phyloP scores from a whole-genome alignment of 257 asterid genomes.

The Knoxia roxburghii region DNA sequence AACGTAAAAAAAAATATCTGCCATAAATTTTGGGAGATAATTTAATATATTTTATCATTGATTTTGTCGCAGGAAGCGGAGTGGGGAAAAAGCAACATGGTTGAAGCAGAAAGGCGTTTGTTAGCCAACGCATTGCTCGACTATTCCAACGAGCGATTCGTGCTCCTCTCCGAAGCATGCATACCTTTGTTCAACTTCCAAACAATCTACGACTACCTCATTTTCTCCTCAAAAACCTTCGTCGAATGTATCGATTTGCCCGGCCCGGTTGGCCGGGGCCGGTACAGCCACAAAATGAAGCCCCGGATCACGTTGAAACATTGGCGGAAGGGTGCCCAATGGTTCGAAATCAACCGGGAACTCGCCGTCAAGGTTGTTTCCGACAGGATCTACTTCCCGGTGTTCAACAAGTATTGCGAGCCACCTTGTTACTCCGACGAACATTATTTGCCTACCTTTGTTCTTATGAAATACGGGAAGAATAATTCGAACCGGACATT shows the following conservation, averaged over 20 bases:
- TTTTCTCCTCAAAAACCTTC: conserved; percentile 40
- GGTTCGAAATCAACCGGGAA: conserved; percentile 59
- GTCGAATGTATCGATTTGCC: conserved; percentile 47
- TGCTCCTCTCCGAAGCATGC: conserved; percentile 68
- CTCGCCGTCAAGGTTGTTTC: conserved; percentile 42
- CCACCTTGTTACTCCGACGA: conserved; percentile 75
- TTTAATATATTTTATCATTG: too few relatives aligned
- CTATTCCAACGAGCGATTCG: conserved; percentile 62
- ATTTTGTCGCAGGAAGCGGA: conserved; percentile 26
- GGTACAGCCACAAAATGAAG: conserved; percentile 50
- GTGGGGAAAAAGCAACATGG: conserved; percentile 84
- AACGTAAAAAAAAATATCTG: too few relatives aligned
- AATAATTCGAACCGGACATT: conserved; percentile 50
- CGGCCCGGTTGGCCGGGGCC: conserved; percentile 63
- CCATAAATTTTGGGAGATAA: too few relatives aligned
- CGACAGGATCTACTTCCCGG: conserved; percentile 23
- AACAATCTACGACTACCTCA: conserved; percentile 44
- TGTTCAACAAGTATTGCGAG: conserved; percentile 43
- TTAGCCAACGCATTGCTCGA: conserved; percentile 82
- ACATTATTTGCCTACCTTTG: conserved; percentile 60
- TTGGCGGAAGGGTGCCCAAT: conserved; percentile 77
- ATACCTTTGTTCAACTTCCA: conserved; percentile 61
- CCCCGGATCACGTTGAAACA: conserved; percentile 34
- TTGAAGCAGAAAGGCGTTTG: conserved; percentile 76
- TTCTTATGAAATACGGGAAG: conserved; percentile 34